Percentiles rank a stretch among this genome's conserved stretches.
phyloP scores from a whole-genome alignment of 2,329 filamentous ascomycete species.

The Phialemonium atrogriseum region DNA sequence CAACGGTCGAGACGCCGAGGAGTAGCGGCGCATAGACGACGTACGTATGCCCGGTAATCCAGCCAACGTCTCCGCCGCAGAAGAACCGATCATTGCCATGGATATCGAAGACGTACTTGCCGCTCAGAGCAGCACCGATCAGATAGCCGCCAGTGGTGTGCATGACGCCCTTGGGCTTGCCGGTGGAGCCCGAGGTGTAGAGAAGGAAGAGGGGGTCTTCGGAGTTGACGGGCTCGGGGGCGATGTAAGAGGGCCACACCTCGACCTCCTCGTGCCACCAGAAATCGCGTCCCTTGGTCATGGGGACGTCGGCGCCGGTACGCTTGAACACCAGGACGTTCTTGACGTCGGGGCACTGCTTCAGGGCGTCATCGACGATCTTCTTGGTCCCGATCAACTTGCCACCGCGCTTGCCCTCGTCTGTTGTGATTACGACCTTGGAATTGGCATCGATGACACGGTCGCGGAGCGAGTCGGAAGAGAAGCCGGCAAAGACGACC shows the following conservation, averaged over 20 bases:
- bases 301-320: constrained; percentile 86
- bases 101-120: constrained; percentile 98
- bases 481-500: constrained; percentile 96
- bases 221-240: constrained; percentile 81
- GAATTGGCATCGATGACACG: constrained; percentile 85
- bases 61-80: constrained; percentile 96
- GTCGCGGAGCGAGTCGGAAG: constrained; percentile 89
- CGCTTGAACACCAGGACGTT: constrained; percentile 90
- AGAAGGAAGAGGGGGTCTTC: constrained; percentile 96
- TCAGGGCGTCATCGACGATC: constrained; percentile 95
- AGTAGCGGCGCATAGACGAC: constrained; percentile 94
- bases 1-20: constrained; percentile 86
- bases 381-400: constrained; percentile 98
- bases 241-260: constrained; percentile 89
- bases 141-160: constrained; percentile 95
- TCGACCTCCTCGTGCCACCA: constrained; percentile 99
- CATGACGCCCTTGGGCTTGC: constrained; percentile 98
- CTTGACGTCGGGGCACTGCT: constrained; percentile 84
- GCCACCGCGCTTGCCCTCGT: constrained; percentile 96
- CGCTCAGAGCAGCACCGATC: constrained; percentile 84
- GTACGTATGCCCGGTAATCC: constrained; percentile 98
- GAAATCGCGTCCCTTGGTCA: constrained; percentile 78
- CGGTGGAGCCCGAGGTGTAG: constrained; percentile 95
- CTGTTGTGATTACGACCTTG: constrained; percentile 91
- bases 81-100: constrained; percentile 92